Conservation (phyloP, 805 yeast genomes). For the Candida ascalaphidarum region DNA sequence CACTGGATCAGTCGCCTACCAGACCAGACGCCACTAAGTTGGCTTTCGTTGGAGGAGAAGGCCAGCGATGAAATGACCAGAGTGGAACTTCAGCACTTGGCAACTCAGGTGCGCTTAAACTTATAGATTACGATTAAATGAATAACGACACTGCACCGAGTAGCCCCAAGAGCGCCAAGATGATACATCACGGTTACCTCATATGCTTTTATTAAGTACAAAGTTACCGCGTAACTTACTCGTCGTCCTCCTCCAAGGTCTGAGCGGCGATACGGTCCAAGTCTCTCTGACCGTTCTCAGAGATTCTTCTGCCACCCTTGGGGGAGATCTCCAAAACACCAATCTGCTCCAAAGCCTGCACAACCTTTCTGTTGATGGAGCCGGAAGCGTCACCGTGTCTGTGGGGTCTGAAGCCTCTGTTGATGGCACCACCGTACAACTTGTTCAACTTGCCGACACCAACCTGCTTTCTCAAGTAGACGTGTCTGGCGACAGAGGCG, state of each 20-base stretch:
- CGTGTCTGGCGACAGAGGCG: constrained; percentile 99
- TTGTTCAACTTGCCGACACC: constrained; percentile 99
- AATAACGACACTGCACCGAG: too few species aligned
- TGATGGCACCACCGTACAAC: constrained; percentile 97
- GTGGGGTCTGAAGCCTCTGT: constrained; percentile 99
- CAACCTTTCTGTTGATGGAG: constrained; percentile 96
- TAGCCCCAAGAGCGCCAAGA: too few species aligned
- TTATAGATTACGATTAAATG: too few species aligned
- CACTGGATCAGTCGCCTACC: constrained; percentile 51
- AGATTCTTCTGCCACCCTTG: constrained; percentile 99
- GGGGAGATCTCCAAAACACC: constrained; percentile 95
- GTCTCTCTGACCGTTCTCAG: constrained; percentile 99
- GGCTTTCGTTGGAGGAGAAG: constrained; percentile 43
- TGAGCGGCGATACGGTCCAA: constrained; percentile 99
- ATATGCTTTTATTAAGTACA: too few species aligned
- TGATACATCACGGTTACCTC: too few species aligned
- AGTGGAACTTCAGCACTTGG: too few species aligned
- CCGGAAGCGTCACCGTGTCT: constrained; percentile 99
- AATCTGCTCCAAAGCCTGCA: constrained; percentile 96
- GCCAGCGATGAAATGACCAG: constrained; percentile 29
- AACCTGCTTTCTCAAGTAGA: constrained; percentile 98
- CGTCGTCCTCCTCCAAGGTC: constrained; percentile 86
- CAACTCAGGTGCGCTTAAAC: too few species aligned
- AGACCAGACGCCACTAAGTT: constrained; percentile 38
- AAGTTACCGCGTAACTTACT: too few species aligned